Percentiles rank a stretch among this genome's conserved stretches.
These are phyloP conservation scores for Camellia lanceoleosa DNA, from an alignment of 148 eudicot genomes.

Conservation along the genomic window DNA sequence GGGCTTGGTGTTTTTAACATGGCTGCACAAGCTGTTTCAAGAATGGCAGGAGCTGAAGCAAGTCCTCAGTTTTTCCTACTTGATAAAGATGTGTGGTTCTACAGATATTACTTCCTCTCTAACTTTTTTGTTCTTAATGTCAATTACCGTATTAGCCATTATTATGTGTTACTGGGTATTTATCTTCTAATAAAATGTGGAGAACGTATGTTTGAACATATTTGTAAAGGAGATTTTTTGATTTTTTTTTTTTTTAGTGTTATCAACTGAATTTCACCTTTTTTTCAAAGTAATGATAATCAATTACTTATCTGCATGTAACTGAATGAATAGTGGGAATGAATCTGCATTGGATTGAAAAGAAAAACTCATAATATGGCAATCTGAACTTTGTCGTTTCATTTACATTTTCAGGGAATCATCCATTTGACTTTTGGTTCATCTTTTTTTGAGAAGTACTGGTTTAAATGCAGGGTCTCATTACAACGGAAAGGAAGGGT, in stretches of 20 bases:
- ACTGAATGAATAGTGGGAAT: background rate
- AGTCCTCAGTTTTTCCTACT: slow-evolving; percentile 83
- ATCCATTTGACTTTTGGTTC: background rate
- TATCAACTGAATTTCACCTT: background rate
- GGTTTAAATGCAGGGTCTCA: slow-evolving; percentile 64
- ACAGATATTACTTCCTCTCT: background rate
- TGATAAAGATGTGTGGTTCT: slow-evolving; percentile 75
- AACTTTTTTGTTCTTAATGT: background rate
- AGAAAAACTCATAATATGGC: background rate
- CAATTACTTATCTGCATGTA: background rate
- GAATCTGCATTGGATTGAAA: too few species aligned
- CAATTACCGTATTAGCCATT: background rate
- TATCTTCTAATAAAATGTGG: background rate
- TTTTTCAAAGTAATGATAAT: background rate
- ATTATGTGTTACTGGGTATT: background rate
- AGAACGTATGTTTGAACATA: background rate
- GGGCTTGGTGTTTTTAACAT: slow-evolving; percentile 96
- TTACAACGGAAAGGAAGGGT: slow-evolving; percentile 69
- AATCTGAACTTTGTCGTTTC: background rate
- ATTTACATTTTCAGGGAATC: background rate
- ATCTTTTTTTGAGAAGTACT: background rate
- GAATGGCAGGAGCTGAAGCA: slow-evolving; percentile 64
- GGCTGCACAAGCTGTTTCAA: slow-evolving; percentile 80
- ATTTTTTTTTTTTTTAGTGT: background rate
- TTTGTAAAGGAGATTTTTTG: background rate